Evolutionary conservation across 371 early-diverging fungal genomes (phyloP).

Genomic region (Coemansia sp.): DNA sequence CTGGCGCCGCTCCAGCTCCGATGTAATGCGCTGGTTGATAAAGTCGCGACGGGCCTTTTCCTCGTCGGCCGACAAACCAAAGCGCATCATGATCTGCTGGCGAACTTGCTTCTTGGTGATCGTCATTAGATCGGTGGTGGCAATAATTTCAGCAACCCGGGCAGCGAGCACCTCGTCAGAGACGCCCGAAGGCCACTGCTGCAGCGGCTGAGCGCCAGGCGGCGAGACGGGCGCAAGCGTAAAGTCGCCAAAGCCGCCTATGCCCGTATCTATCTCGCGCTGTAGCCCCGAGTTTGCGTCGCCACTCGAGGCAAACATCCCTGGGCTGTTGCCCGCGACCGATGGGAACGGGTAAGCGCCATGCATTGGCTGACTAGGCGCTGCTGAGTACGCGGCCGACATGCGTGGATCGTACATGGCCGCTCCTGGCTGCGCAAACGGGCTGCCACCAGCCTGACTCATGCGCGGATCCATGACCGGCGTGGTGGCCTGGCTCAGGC

Average conservation of each 20-base stretch:
- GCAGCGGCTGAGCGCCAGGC: constrained; percentile 7
- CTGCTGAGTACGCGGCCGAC: constrained; percentile 5
- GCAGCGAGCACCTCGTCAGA: constrained; percentile 69
- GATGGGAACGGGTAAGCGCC: constrained; percentile 2
- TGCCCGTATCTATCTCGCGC: constrained; percentile 3
- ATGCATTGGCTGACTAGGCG: neutral
- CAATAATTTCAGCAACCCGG: constrained; percentile 38
- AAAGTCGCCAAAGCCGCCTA: constrained; percentile 15
- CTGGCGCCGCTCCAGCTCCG: constrained; percentile 37
- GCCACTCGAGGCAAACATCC: neutral
- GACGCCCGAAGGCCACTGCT: constrained; percentile 43
- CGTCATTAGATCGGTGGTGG: constrained; percentile 63
- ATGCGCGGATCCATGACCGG: constrained; percentile 34
- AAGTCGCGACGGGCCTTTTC: constrained; percentile 43
- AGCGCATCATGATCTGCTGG: constrained; percentile 57
- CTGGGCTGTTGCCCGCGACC: constrained; percentile 1
- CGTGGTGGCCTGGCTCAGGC: constrained; percentile 11
- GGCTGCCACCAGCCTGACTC: constrained; percentile 22
- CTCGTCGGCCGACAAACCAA: constrained; percentile 57
- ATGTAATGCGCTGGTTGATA: constrained; percentile 44
- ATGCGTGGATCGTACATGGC: constrained; percentile 32
- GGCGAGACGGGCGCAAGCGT: constrained; percentile 17
- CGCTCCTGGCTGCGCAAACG: constrained; percentile 29
- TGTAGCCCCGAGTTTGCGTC: constrained; percentile 7
- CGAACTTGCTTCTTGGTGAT: constrained; percentile 81